These are phyloP conservation scores for Penicillium antarcticum DNA, from an alignment of 495 filamentous ascomycete genomes.

Conservation along the genomic window DNA sequence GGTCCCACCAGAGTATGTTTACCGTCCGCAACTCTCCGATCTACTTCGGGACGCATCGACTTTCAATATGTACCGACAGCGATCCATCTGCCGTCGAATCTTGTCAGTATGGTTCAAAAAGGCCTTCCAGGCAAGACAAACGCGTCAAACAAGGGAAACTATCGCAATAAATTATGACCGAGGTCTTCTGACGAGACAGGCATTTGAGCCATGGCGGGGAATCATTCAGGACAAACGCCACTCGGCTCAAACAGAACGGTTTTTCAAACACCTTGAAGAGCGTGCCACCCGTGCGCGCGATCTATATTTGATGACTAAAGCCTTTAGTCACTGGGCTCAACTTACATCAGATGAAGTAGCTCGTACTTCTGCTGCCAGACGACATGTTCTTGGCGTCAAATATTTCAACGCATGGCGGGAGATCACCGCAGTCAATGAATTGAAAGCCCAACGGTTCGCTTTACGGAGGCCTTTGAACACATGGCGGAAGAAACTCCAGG, in stretches of 20 bases:
- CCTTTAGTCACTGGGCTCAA: conserved; percentile 72
- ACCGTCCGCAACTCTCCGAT: conserved; percentile 53
- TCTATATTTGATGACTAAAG: conserved; percentile 64
- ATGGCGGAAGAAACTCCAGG: conserved; percentile 49
- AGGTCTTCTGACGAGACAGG: conserved; percentile 50
- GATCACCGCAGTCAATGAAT: conserved; percentile 66
- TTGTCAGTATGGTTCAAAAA: conserved; percentile 54
- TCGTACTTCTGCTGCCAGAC: conserved; percentile 56
- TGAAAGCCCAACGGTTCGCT: conserved; percentile 62
- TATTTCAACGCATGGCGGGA: conserved; percentile 78
- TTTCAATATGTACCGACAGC: conserved; percentile 52
- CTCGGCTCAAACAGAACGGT: conserved; percentile 51
- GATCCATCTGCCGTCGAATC: conserved; percentile 43
- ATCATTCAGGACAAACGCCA: conserved; percentile 46
- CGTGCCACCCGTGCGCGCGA: conserved; percentile 61
- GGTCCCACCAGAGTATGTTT: conserved; percentile 39
- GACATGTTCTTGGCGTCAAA: conserved; percentile 65
- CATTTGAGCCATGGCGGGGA: conserved; percentile 57
- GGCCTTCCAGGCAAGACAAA: conserved; percentile 42
- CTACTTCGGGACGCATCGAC: conserved; percentile 56
- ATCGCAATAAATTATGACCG: conserved; percentile 52
- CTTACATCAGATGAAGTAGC: conserved; percentile 57
- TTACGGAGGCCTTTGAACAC: conserved; percentile 53
- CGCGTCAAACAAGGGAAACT: conserved; percentile 43
- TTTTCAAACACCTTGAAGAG: conserved; percentile 58